Evolutionary conservation across 805 yeast species (phyloP), one percentile per base, ranked within the genome.

Genomic region (Torulaspora gathmanii): DNA sequence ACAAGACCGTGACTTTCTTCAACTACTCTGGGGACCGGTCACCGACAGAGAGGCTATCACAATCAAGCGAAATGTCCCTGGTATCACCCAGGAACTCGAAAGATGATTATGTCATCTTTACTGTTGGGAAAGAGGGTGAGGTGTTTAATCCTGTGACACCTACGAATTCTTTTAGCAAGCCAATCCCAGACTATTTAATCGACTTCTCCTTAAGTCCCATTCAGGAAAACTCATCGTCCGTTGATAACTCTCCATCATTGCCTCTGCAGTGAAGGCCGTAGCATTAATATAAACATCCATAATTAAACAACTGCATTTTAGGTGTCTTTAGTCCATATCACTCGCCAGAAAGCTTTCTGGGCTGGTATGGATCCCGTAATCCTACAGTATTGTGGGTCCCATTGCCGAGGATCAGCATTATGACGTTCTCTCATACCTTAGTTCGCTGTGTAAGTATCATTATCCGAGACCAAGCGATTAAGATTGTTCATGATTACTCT

Each of bases 1-100:
- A 68, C 34, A 70, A 67, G 47, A 70, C 72, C 0, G 72, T 70
- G 0, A 70, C 74, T 0, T 56, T 70, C 26, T 70, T 70, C 49
- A 55, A 63, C 33, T 49, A 55, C 31, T 33, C 48, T 13, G 47
- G 50, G 49, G 37, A 47, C 13, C 45, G 38, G 5, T 42, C 45
- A 4, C 44, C 46, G n/a, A 27, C 26, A 3, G 40, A 41, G 25
- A 20, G 40, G 38, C 26, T 20, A 40, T 31, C 13, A 17, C 47
- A 36, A 40, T 22, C 25, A 22, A 22, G 9, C 28, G 36, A 50
- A 25, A n/a, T 36, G 11, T 26, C 27, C 17, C 19, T 30, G 26
- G 8, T 28, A 9, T 31, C 46, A 1, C 44, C 49, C 8, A 37
- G 11, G 5, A 42, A 49, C 6, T 7, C 19, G 10, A 22, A 23